These are phyloP conservation scores for Suillus clintonianus DNA, from an alignment of 768 basidiomycete species.

Conservation along the genomic window DNA sequence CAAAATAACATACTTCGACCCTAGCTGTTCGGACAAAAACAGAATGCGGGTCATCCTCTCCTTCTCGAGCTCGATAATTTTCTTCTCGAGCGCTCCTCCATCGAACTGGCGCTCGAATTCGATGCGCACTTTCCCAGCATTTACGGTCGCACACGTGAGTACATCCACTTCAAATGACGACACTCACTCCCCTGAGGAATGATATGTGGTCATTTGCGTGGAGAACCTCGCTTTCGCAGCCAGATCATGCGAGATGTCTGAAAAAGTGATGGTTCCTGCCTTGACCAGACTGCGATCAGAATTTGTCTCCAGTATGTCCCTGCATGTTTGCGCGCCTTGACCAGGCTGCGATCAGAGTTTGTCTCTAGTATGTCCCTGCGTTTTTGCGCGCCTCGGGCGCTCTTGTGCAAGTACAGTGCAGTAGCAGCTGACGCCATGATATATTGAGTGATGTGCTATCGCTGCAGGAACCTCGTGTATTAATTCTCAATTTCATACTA, in stretches of 20 bases:
- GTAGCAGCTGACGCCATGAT: neutral
- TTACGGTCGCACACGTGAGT: slow-evolving; percentile 75
- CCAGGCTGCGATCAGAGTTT: slow-evolving; percentile 48
- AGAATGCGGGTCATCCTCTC: slow-evolving; percentile 73
- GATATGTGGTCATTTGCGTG: slow-evolving; percentile 50
- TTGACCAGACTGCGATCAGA: slow-evolving; percentile 48
- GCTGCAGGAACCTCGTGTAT: neutral
- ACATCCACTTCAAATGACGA: slow-evolving; percentile 44
- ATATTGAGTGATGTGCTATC: neutral
- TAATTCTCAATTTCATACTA: neutral
- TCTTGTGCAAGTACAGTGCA: neutral
- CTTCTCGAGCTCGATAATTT: slow-evolving; percentile 58
- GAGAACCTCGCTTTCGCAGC: slow-evolving; percentile 33
- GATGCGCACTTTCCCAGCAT: slow-evolving; percentile 53
- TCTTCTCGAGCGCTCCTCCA: slow-evolving; percentile 23
- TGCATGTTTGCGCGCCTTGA: slow-evolving; percentile 20
- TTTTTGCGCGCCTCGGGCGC: neutral
- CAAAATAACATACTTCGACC: slow-evolving; percentile 67
- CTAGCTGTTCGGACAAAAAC: slow-evolving; percentile 61
- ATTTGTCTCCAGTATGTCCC: slow-evolving; percentile 53
- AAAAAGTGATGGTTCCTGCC: slow-evolving; percentile 40
- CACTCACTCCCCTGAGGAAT: slow-evolving; percentile 53
- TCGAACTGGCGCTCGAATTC: slow-evolving; percentile 12
- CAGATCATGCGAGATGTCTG: slow-evolving; percentile 33
- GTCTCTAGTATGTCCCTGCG: slow-evolving; percentile 44